phyloP scores from a whole-genome alignment of 495 filamentous ascomycete genomes.

The Cryomyces antarcticus region DNA sequence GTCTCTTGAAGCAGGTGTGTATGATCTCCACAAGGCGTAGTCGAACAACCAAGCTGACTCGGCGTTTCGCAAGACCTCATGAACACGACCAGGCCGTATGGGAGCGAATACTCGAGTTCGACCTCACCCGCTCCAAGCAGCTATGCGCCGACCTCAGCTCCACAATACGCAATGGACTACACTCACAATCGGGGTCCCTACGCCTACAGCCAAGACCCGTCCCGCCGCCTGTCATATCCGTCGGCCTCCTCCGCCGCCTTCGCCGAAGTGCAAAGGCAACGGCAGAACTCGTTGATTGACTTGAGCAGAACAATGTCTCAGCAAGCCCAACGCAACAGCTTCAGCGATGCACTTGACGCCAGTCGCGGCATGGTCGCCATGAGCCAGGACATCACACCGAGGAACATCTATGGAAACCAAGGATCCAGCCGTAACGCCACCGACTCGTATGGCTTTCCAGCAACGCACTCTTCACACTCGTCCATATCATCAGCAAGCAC shows the following conservation, averaged over 20 bases:
- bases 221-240: conserved; percentile 73
- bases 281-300: conserved; percentile 41
- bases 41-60: conserved; percentile 48
- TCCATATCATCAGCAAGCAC: conserved; percentile 72
- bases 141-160: conserved; percentile 45
- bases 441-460: conserved; percentile 89
- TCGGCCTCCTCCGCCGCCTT: conserved; percentile 33
- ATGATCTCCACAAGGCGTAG: conserved; percentile 40
- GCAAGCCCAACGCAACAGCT: conserved; percentile 42
- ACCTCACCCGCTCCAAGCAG: conserved; percentile 42
- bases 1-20: conserved; percentile 43
- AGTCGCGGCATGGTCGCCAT: conserved; percentile 83
- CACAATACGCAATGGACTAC: conserved; percentile 43
- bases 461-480: conserved; percentile 77
- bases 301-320: conserved; percentile 26
- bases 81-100: conserved; percentile 22
- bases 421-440: conserved; percentile 45
- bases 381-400: conserved; percentile 74
- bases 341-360: conserved; percentile 71
- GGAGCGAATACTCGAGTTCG: conserved; percentile 9
- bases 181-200: conserved; percentile 38
- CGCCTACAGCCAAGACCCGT: conserved; percentile 32
- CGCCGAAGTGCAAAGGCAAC: conserved; percentile 23
- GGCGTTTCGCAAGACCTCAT: conserved; percentile 55
- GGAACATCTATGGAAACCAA: conserved; percentile 61